A percentile compares a stretch with the other conserved stretches of the same genome.
These are phyloP conservation scores for Hortiboletus flavorubellus DNA, from an alignment of 768 basidiomycete species.

Conservation along the genomic window DNA sequence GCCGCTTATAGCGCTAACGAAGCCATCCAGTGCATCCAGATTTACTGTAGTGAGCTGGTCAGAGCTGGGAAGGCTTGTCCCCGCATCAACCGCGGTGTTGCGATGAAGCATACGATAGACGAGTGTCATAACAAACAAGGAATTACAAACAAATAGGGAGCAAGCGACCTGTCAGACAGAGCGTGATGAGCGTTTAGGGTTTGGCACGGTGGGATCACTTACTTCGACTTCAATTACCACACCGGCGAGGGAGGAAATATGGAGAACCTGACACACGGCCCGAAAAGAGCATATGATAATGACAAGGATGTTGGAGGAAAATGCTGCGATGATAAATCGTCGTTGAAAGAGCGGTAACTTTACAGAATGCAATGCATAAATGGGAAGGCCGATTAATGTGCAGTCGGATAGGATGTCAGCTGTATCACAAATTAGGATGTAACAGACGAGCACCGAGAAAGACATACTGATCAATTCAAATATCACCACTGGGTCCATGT, in stretches of 20 bases:
- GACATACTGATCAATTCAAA: constrained; percentile 16
- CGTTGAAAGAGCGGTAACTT: constrained; percentile 3
- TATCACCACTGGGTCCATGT: neutral
- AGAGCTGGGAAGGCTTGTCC: neutral
- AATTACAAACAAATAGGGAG: constrained; percentile 15
- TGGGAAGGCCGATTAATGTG: constrained; percentile 10
- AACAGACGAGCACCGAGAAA: neutral
- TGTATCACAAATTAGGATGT: constrained; percentile 5
- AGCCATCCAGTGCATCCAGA: neutral
- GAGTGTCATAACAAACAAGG: constrained; percentile 6
- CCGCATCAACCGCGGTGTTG: neutral
- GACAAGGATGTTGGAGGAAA: constrained; percentile 9
- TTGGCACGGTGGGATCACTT: neutral
- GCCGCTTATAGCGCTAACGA: neutral
- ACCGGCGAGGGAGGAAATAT: neutral
- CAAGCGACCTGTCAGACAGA: constrained; percentile 12
- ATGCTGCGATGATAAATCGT: constrained; percentile 3
- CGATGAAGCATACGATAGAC: constrained; percentile 7
- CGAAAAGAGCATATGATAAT: constrained; percentile 5
- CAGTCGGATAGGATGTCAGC: constrained; percentile 21
- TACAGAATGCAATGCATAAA: constrained; percentile 2
- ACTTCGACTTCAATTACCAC: constrained; percentile 16
- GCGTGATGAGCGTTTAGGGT: neutral
- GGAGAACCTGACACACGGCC: constrained; percentile 5
- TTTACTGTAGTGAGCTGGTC: constrained; percentile 13